Base-by-base conservation (phyloP, 2,329 filamentous ascomycete species). In the Xylaria sp. region DNA sequence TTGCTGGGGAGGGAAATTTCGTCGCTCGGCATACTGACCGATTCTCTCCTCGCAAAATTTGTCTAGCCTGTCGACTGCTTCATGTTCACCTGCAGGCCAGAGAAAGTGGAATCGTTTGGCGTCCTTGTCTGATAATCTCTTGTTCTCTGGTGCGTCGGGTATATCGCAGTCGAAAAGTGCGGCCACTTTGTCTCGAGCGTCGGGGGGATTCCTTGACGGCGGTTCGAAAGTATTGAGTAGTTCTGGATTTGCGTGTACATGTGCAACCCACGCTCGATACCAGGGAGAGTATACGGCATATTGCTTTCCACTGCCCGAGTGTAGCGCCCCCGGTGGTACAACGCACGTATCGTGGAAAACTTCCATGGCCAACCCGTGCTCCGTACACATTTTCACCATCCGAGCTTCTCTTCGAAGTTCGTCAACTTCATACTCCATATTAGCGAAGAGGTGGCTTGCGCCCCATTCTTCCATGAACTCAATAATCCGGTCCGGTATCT, bases 351-450 rank as follows among this genome's bases (percentile, higher is more conserved):
- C 94, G 69, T 94, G 92, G 1, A 91, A 84, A 0, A 90, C 87
- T n/a, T 90, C 86, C 73, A 97, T 90, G 1, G 87, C 85, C 56
- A 95, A 88, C 0, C 88, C 90, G 13, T 86, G 87, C 18, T 89
- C 84, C 0, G 91, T 81, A 69, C 91, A 88, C 50, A 84, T 79
- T 34, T 83, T 85, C 0, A 93, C 85, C 75, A 97, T 81, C 34
- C 83, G 84, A 0, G 90, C 89, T 75, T 98, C 94, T 6, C 94
- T 86, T 52, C 94, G 85, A 67, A 97, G 81, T 81, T 97, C 94
- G 77, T 98, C 94, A 0, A 97, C 93, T 79, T 97, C 94, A 76
- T 97, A 97, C 78, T 97, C 94, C 66, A 94, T 89, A 77, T 97
- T 97, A 57, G 92, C 90, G 75, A 90, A 97, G 2, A 97, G 73